These are phyloP conservation scores for Voacanga thouarsii DNA, from an alignment of 257 asterid genomes.

Conservation along the genomic window DNA sequence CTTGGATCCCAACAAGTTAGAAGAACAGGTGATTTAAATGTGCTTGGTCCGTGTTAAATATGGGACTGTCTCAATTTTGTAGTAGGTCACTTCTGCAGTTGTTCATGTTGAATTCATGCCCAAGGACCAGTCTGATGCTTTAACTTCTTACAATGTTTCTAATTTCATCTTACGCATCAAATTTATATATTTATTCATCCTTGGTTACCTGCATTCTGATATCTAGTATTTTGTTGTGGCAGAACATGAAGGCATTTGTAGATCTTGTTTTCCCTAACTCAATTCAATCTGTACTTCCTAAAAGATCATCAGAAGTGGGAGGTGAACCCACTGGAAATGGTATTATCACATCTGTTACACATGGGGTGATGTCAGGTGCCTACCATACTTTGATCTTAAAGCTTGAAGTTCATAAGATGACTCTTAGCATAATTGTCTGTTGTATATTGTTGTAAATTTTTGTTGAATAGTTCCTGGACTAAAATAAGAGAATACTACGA, in stretches of 20 bases:
- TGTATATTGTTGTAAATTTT: not conserved
- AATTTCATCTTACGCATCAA: not conserved
- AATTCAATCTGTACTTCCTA: constrained; percentile 49
- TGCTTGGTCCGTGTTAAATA: not conserved
- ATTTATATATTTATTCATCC: not conserved
- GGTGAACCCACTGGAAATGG: constrained; percentile 48
- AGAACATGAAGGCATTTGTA: constrained; percentile 78
- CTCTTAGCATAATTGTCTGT: not conserved
- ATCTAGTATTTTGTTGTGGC: constrained; percentile 23
- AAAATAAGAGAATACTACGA: not conserved
- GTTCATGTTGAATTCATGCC: not conserved
- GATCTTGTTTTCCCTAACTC: constrained; percentile 75
- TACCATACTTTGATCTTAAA: constrained; percentile 1
- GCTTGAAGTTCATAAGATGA: not conserved
- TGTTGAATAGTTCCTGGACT: not conserved
- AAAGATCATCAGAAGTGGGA: constrained; percentile 38
- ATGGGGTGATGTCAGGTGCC: constrained; percentile 76
- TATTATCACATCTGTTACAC: constrained; percentile 71
- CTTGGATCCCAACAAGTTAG: constrained; percentile 77
- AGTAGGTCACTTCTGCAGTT: not conserved
- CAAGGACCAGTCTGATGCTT: not conserved
- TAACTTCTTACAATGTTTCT: not conserved
- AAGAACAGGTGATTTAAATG: constrained; percentile 61
- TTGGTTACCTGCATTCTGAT: not conserved
- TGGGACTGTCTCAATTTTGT: not conserved